Base-by-base conservation (phyloP, 495 filamentous ascomycete species). In the Hypoxylon fuscum region DNA sequence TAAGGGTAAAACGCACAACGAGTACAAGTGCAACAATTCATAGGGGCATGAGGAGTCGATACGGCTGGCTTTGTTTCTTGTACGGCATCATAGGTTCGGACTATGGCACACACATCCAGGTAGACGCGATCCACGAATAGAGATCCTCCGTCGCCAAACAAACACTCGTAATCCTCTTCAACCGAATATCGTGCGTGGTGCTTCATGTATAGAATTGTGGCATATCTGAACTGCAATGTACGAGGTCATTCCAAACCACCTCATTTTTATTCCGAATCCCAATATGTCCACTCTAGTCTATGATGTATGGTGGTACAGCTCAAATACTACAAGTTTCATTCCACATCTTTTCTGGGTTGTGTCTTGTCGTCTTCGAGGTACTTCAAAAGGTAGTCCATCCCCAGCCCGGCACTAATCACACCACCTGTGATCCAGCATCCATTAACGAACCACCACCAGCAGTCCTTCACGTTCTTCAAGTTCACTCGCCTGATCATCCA, bases 361-460 rank as follows among this genome's bases (percentile, higher is more conserved):
- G 18, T 22, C 46, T 62, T 25, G 9, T 68, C 61, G 12, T 67
- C 29, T 43, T 64, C 34, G 9, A 58, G 5, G 63, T 82, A 84
- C 40, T 65, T 66, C 4, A 82, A 37, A 12, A 82, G 48, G 67
- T 85, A 85, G 43, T 85, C 83, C 1, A 70, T 74, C 1, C 70
- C 80, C 45, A 85, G 66, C 0, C 83, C 83, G 9, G 78, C 48
- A 60, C 79, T 80, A 34, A 85, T 79, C 14, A 70, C 74, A 20
- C 83, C 81, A 8, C 83, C 83, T 9, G 83, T 85, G 40, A 85
- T 70, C 80, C 77, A 83, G 58, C 82, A 84, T 21, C 83, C 83
- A 48, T 85, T 84, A 37, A 84, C 80, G 58, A 98, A 98, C 96
- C 96, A 98, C 89, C 91, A 93, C 93, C 93, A 97, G 68, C 95